phyloP scores from a whole-genome alignment of 352 stramenopile genomes.

The Phytopythium aichiense region DNA sequence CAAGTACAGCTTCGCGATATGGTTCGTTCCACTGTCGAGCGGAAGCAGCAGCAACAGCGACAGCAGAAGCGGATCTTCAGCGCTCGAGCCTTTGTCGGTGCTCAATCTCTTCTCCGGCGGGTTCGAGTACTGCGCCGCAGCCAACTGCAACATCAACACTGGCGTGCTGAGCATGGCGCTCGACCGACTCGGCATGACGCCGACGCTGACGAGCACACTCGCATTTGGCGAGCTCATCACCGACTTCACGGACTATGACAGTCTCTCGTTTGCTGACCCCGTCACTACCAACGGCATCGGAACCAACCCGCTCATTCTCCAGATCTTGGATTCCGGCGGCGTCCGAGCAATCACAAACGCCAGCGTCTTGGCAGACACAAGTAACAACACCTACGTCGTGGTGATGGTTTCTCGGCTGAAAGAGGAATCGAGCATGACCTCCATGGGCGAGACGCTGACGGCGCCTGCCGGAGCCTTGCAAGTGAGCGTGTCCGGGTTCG shows the following conservation, averaged over 20 bases:
- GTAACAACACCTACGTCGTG: not conserved
- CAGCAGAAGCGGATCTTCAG: not conserved
- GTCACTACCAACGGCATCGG: not conserved
- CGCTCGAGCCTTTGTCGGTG: not conserved
- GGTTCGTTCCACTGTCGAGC: not conserved
- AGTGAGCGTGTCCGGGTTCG: not conserved
- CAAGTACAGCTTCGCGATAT: conserved; percentile 5
- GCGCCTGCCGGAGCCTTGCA: not conserved
- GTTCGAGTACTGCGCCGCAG: conserved; percentile 15
- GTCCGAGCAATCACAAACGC: not conserved
- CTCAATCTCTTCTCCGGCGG: conserved; percentile 13
- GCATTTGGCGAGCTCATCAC: not conserved
- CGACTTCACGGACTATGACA: not conserved
- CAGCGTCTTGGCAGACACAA: not conserved
- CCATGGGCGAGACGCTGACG: conserved; percentile 2
- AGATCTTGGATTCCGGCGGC: not conserved
- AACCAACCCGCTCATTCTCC: not conserved
- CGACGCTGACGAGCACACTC: not conserved
- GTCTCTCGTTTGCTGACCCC: conserved; percentile 7
- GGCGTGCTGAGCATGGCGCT: conserved; percentile 14
- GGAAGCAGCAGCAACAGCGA: not conserved
- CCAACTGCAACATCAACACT: conserved; percentile 11
- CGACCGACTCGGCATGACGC: conserved; percentile 3
- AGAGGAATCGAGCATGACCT: not conserved
- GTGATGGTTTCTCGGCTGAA: not conserved